phyloP scores from a whole-genome alignment of 371 early-diverging fungal genomes.

The Mortierella sp. region DNA sequence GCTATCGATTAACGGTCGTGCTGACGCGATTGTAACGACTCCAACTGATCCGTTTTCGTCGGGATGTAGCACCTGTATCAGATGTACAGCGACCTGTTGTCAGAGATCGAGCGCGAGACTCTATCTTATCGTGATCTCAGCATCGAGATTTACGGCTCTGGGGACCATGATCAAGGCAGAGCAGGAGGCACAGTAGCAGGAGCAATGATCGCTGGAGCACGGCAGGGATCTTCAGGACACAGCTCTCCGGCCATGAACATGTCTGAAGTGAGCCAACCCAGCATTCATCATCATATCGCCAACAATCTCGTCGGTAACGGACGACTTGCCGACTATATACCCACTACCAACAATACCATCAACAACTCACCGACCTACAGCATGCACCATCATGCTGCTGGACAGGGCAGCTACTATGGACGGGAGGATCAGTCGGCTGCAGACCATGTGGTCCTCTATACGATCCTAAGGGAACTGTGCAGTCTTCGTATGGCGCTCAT shows the following conservation, averaged over 20 bases:
- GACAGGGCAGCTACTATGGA: slow-evolving; percentile 21
- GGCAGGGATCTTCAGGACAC: slow-evolving; percentile 28
- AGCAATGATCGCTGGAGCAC: background rate
- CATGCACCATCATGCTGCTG: background rate
- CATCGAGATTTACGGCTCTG: slow-evolving; percentile 3
- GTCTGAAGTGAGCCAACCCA: slow-evolving; percentile 31
- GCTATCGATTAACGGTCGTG: background rate
- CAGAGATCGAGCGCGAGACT: slow-evolving; percentile 43
- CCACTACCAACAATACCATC: slow-evolving; percentile 5
- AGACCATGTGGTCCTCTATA: slow-evolving; percentile 47
- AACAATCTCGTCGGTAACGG: background rate
- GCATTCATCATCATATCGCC: slow-evolving; percentile 26
- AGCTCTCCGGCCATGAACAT: slow-evolving; percentile 31
- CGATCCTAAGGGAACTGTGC: slow-evolving; percentile 46
- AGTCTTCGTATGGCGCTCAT: slow-evolving; percentile 37
- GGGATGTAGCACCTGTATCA: slow-evolving; percentile 30
- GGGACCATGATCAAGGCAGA: slow-evolving; percentile 4
- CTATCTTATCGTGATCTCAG: slow-evolving; percentile 20
- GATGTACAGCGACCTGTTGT: slow-evolving; percentile 35
- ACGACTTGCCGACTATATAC: slow-evolving; percentile 9
- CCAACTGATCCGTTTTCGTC: background rate
- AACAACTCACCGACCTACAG: slow-evolving; percentile 8
- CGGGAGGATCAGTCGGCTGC: slow-evolving; percentile 41
- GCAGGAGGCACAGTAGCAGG: background rate
- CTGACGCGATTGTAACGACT: background rate